Evolutionary conservation across 768 basidiomycete species (phyloP), one percentile per base, ranked within the genome.

Genomic region (Nidularia pulvinata): DNA sequence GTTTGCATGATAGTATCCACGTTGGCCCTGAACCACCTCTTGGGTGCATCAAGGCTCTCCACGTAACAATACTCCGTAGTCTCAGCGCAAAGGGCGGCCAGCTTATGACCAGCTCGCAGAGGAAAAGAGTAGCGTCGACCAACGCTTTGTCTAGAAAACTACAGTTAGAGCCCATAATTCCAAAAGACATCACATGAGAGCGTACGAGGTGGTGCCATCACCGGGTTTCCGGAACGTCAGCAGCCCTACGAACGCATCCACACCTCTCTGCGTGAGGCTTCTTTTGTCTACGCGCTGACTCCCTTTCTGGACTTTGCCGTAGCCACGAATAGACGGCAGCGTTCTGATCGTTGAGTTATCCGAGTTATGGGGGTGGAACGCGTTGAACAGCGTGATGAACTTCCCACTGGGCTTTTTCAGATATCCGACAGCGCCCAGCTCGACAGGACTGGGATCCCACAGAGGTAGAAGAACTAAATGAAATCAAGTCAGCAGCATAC

Each of bases 321-420:
- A 90, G 0, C 85, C 86, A 47, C 77, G 71, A 33, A 91, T 66
- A 6, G 85, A 83, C 2, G 87, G 82, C 50, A 91, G 66, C 32
- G 62, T 68, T 52, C 69, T 73, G 32, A 81, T 72, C 4, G 61
- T 59, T 5, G 75, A 77, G 22, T 77, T 71, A 1, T 69, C 63
- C 6, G 81, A 73, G 55, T 75, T 75, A 32, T 70, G 61, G 7
- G 85, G 88, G 48, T 74, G 66, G 60, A 81, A 78, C 4, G 87
- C 81, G 64, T 92, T 89, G 69, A 93, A 85, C 5, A 93, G 71
- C n/a, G 85, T 86, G 52, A 91, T 69, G 59, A 95, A 94, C 51
- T 71, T 66, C 1, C 92, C 93, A 25, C 66, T 65, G 2, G 87
- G 82, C 59, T 84, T 91, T 19, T 72, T 77, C 19, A 92, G 69